A percentile compares a stretch with the other conserved stretches of the same genome.
Conservation (phyloP, 169 alveolate genomes). For the Pseudocohnilembus persalinus region DNA sequence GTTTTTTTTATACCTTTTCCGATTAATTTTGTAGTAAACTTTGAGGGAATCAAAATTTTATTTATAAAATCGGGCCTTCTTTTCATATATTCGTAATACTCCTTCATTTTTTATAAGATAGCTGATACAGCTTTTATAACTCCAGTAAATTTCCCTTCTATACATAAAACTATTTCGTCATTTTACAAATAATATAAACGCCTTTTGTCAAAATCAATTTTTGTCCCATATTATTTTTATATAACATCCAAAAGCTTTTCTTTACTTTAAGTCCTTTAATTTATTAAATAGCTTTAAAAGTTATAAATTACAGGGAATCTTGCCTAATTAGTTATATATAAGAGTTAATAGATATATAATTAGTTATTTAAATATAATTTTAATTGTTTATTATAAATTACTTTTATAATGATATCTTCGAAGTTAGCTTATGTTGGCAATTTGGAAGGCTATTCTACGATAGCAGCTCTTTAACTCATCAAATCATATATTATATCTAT, state of each 20-base stretch:
- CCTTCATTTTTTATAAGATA: not conserved
- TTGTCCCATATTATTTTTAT: not conserved
- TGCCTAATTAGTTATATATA: not conserved
- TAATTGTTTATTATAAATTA: too few relatives aligned
- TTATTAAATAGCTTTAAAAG: not conserved
- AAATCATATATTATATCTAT: too few relatives aligned
- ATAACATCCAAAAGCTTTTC: too few relatives aligned
- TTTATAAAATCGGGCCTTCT: not conserved
- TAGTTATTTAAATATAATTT: too few relatives aligned
- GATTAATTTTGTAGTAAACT: not conserved
- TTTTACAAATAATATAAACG: not conserved
- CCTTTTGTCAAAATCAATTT: too few relatives aligned
- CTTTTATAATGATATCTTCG: not conserved
- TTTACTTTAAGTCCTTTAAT: too few relatives aligned
- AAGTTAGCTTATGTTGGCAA: not conserved
- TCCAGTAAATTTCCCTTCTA: not conserved
- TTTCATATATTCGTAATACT: not conserved
- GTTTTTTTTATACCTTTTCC: not conserved
- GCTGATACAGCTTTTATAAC: not conserved
- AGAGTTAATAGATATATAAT: too few relatives aligned
- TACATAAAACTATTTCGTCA: not conserved
- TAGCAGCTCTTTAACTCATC: not conserved
- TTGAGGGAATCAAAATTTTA: not conserved
- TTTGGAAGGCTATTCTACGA: not conserved
- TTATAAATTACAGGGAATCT: not conserved